Conservation (phyloP, 1,139 yeast species). For the Pneumocystis sp. region DNA sequence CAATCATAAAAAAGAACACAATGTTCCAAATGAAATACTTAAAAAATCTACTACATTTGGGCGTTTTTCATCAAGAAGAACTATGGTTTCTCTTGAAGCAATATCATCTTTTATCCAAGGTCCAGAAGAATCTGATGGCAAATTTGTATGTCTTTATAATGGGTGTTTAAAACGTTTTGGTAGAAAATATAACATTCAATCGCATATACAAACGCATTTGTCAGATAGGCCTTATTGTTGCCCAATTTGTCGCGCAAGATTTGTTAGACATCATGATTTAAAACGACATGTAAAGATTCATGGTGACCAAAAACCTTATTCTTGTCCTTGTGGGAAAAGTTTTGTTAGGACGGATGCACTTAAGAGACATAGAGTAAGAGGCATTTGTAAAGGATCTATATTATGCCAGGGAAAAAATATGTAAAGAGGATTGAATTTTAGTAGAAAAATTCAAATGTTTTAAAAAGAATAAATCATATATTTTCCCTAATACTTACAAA, state of each 20-base stretch:
- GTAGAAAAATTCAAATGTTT: constrained; percentile 3
- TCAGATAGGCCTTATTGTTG: constrained; percentile 79
- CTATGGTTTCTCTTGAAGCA: constrained; percentile 13
- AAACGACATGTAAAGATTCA: constrained; percentile 85
- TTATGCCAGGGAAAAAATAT: constrained; percentile 33
- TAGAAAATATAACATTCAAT: constrained; percentile 82
- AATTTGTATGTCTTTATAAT: constrained; percentile 59
- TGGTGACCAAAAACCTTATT: constrained; percentile 47
- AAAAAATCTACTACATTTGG: background rate
- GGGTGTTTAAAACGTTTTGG: constrained; percentile 75
- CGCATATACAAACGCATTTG: constrained; percentile 93
- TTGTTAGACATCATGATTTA: constrained; percentile 84
- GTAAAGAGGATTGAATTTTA: constrained; percentile 13
- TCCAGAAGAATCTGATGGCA: constrained; percentile 50
- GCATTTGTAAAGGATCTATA: constrained; percentile 49
- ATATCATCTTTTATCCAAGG: constrained; percentile 27
- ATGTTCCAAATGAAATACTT: background rate
- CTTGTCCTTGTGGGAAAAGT: constrained; percentile 83
- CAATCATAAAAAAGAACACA: background rate
- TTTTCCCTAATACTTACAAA: background rate
- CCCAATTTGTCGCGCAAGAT: constrained; percentile 43
- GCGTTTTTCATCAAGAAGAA: constrained; percentile 6
- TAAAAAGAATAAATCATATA: constrained; percentile 1
- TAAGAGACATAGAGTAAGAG: constrained; percentile 61
- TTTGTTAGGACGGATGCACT: constrained; percentile 84